Evolutionary conservation across 495 filamentous ascomycete species (phyloP).

Genomic region (Penicillium bovifimosum): DNA sequence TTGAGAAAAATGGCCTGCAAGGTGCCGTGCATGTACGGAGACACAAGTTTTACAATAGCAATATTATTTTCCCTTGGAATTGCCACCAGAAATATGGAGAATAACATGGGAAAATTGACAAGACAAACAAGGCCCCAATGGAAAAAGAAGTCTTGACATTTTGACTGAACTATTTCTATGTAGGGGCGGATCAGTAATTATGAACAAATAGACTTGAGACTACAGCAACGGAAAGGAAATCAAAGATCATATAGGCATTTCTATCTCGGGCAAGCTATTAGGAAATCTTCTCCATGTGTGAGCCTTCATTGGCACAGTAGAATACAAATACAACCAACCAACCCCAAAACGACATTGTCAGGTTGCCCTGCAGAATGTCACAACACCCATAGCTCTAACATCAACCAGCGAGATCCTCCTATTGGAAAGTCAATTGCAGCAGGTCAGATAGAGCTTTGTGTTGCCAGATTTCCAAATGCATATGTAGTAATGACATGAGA

Average conservation of each 20-base stretch:
- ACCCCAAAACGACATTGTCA: not conserved
- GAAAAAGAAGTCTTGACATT: too few relatives aligned
- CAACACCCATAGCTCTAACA: not conserved
- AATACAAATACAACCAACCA: not conserved
- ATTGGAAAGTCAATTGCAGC: not conserved
- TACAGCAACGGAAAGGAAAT: not conserved
- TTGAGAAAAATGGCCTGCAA: not conserved
- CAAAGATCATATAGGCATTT: not conserved
- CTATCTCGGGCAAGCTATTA: not conserved
- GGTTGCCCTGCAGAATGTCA: not conserved
- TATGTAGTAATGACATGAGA: conserved; percentile 4
- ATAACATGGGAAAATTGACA: not conserved
- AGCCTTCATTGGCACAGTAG: not conserved
- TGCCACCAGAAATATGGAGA: not conserved
- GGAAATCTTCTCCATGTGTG: not conserved
- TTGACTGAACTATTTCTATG: too few relatives aligned
- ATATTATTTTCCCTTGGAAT: not conserved
- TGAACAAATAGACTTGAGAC: too few relatives aligned
- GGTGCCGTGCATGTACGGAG: not conserved
- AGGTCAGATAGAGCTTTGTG: not conserved
- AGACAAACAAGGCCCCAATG: too few relatives aligned
- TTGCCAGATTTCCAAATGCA: not conserved
- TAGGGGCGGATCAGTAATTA: too few relatives aligned
- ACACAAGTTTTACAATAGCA: not conserved
- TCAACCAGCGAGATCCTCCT: not conserved